Percentiles rank a stretch among this genome's conserved stretches.
Conservation (phyloP, 2,329 filamentous ascomycete genomes). For the Paramyrothecium sp. region DNA sequence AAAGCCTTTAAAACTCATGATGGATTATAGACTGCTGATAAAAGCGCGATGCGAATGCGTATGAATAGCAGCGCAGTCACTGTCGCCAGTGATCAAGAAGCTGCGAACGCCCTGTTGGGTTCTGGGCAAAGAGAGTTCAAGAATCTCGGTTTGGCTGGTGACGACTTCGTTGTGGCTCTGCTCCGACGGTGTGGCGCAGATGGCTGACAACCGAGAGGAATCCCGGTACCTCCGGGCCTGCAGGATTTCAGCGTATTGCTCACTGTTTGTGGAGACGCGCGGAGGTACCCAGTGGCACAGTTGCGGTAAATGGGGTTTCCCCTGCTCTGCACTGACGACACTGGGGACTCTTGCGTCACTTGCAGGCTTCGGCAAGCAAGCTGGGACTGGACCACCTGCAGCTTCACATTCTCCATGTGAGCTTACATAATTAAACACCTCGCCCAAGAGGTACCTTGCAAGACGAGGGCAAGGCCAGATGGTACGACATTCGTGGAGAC, state of each 20-base stretch:
- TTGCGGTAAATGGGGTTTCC: too few species aligned
- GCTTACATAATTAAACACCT: background rate
- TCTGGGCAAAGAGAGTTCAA: background rate
- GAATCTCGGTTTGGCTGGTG: conserved; percentile 19
- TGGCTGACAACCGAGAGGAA: background rate
- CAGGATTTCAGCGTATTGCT: background rate
- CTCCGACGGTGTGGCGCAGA: conserved; percentile 12
- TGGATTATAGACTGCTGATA: conserved; percentile 16
- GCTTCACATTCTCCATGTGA: too few species aligned
- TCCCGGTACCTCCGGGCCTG: background rate
- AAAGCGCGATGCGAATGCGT: background rate
- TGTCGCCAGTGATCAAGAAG: conserved; percentile 6
- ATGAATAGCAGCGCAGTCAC: conserved; percentile 6
- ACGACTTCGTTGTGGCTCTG: conserved; percentile 29
- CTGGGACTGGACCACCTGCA: background rate
- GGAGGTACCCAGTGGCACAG: background rate
- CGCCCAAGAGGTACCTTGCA: background rate
- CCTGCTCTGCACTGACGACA: background rate
- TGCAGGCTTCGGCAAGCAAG: too few species aligned
- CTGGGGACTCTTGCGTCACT: background rate
- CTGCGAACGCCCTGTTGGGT: background rate
- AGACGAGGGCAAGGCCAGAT: background rate
- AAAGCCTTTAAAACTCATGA: conserved; percentile 97
- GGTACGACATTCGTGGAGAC: background rate
- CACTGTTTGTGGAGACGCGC: background rate